Base-by-base conservation (phyloP, 805 yeast genomes). In the Metschnikowia chrysomelidarum region DNA sequence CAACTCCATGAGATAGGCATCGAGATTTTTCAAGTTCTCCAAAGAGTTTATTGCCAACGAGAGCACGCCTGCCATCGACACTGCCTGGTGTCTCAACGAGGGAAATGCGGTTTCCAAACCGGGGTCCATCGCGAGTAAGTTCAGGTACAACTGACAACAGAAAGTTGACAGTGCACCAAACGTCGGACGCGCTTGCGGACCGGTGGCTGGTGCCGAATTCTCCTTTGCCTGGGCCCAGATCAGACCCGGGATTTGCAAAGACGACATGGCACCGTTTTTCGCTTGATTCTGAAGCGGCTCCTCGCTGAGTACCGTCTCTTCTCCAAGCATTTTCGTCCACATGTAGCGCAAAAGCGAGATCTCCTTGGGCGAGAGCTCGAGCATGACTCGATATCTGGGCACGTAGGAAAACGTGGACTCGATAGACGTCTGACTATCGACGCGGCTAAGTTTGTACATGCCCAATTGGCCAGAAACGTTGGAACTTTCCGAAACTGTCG, bases 61-160 rank as follows among this genome's bases (percentile, higher is more conserved):
- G 48, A 87, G 57, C 13, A 86, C 86, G 4, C 89, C 88, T 0
- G 91, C 87, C 64, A 86, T 81, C 6, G 89, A 75, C 11, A 78
- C 75, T 1, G 93, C 87, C 60, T 87, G 95, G 53, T 83, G 88
- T 43, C 74, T 73, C 44, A 85, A 76, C 5, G 85, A 76, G 0
- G 95, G 94, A 55, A 82, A 84, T 52, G 78, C 54, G 24, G 64
- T 68, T 46, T 80, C 87, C 42, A 87, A 64, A 10, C 62, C 63
- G 0, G 86, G 79, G 46, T 73, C 76, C 73, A 76, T 73, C 0
- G 75, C 57, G 24, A 85, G 62, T 33, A 86, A 59, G 51, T 84
- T 86, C 34, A 78, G 73, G 59, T 85, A 86, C 53, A 86, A 75
- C 55, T 86, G 94, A 35, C 80, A 70, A 51, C 91, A 83, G 54